Conservation (phyloP, 768 basidiomycete species). For the Suillus bovinus region DNA sequence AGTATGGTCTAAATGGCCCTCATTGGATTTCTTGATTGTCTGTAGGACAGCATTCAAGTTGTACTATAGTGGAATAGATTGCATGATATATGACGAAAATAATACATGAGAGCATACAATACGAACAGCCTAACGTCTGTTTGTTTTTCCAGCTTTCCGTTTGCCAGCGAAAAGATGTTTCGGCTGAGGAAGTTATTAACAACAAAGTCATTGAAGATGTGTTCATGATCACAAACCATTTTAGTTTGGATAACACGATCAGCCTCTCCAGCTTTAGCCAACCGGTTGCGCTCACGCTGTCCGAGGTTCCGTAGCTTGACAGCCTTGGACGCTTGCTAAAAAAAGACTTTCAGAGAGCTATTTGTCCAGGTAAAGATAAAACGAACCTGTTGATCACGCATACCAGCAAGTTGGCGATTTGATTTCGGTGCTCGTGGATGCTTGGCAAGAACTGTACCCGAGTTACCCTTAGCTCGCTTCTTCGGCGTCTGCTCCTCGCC, state of each 20-base stretch:
- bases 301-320: constrained; percentile 81
- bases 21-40: neutral
- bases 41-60: constrained; percentile 5
- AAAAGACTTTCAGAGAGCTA: constrained; percentile 13
- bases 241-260: constrained; percentile 81
- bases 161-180: constrained; percentile 85
- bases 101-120: neutral
- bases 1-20: constrained; percentile 1
- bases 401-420: constrained; percentile 75
- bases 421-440: constrained; percentile 59
- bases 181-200: constrained; percentile 47
- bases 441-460: constrained; percentile 54
- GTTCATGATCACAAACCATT: constrained; percentile 57
- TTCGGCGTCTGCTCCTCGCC: constrained; percentile 49
- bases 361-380: constrained; percentile 1
- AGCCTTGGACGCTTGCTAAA: constrained; percentile 78
- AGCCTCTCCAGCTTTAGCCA: constrained; percentile 88
- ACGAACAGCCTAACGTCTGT: constrained; percentile 42
- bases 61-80: constrained; percentile 19
- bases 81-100: neutral
- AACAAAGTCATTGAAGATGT: constrained; percentile 5
- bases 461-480: constrained; percentile 64
- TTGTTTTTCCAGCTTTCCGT: constrained; percentile 77
- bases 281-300: constrained; percentile 83
- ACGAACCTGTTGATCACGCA: constrained; percentile 74